Percentiles rank a stretch among this genome's conserved stretches.
These are phyloP conservation scores for Cercophora sp. DNA, from an alignment of 495 filamentous ascomycete species.

Conservation along the genomic window DNA sequence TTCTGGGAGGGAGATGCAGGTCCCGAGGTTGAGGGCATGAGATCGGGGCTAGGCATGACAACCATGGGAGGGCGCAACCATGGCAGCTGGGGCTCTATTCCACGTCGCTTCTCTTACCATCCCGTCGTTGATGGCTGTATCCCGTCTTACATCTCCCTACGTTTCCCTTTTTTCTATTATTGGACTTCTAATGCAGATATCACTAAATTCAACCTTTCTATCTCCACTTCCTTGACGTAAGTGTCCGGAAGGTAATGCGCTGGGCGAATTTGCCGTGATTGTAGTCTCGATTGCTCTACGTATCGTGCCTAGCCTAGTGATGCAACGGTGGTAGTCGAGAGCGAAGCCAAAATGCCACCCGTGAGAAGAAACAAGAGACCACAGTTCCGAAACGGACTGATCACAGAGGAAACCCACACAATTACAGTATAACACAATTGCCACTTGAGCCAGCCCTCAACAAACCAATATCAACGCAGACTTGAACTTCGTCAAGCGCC, in stretches of 20 bases:
- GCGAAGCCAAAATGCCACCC: background rate
- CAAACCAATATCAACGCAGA: background rate
- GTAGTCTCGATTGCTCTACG: no score
- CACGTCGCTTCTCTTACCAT: slow-evolving; percentile 6
- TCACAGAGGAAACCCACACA: no score
- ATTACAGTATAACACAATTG: background rate
- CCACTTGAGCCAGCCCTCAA: background rate
- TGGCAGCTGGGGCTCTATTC: background rate
- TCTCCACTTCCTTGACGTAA: no score
- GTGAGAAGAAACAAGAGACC: background rate
- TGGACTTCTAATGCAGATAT: slow-evolving; percentile 55
- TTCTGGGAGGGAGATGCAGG: background rate
- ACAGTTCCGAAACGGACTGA: no score
- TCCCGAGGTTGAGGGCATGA: background rate
- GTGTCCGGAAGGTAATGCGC: no score
- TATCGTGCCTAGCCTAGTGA: no score
- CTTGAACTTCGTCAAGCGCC: background rate
- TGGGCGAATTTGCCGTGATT: no score
- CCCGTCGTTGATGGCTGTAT: slow-evolving; percentile 20
- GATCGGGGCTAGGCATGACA: no score
- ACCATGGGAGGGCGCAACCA: background rate
- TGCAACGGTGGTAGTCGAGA: no score
- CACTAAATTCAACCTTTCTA: slow-evolving; percentile 39
- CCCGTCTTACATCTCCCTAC: slow-evolving; percentile 31
- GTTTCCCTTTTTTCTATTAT: slow-evolving; percentile 43